These are phyloP conservation scores for Tricholomella constricta DNA, from an alignment of 768 basidiomycete genomes.

Conservation along the genomic window DNA sequence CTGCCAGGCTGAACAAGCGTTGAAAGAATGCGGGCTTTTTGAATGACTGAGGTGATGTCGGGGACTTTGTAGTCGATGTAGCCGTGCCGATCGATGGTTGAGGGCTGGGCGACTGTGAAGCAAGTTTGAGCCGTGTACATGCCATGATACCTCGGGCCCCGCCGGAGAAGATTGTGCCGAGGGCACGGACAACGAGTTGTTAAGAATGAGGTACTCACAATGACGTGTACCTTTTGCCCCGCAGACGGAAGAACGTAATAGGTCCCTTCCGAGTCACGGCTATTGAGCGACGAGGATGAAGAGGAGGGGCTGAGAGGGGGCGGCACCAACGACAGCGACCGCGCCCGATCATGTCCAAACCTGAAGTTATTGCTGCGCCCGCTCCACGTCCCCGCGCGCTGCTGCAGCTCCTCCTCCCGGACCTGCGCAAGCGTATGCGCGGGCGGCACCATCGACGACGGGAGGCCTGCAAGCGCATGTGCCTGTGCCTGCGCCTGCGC, in stretches of 20 bases:
- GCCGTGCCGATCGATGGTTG: conserved; percentile 57
- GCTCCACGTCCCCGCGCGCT: conserved; percentile 13
- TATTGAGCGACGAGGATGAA: conserved; percentile 45
- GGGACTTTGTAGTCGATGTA: conserved; percentile 60
- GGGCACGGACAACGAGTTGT: conserved; percentile 13
- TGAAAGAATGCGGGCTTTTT: conserved; percentile 62
- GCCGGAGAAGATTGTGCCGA: conserved; percentile 12
- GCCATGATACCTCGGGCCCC: neutral
- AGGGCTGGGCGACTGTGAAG: conserved; percentile 40
- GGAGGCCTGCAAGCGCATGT: conserved; percentile 25
- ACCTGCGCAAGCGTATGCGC: conserved; percentile 36
- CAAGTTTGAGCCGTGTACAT: neutral
- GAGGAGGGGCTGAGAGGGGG: conserved; percentile 24
- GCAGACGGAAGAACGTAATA: conserved; percentile 73
- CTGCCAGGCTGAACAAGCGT: conserved; percentile 55
- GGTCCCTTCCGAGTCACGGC: conserved; percentile 64
- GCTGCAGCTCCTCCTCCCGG: conserved; percentile 35
- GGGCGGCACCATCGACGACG: conserved; percentile 35
- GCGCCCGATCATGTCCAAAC: conserved; percentile 27
- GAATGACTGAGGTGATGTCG: conserved; percentile 45
- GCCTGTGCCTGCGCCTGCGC: conserved; percentile 11
- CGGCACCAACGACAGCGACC: conserved; percentile 24
- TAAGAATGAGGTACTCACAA: conserved; percentile 50
- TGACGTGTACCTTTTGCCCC: conserved; percentile 74
- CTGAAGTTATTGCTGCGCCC: conserved; percentile 17